Base-by-base conservation (phyloP, 345 rosid genomes). In the Euphorbia peplus region DNA sequence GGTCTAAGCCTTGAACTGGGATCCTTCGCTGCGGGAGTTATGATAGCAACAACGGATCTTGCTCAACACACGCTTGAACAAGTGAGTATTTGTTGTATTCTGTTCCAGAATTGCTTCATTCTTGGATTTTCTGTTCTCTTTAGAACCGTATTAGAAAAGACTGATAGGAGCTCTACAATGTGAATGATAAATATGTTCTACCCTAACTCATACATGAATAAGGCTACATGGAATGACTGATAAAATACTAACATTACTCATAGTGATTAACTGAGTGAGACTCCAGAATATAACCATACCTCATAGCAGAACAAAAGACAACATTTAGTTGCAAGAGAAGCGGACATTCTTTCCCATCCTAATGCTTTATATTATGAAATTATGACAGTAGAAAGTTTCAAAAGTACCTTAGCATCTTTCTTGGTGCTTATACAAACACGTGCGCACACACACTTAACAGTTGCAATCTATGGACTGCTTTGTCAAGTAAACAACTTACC, bases 1-100 rank as follows among this genome's bases (percentile, higher is more conserved):
- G 99, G 97, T 66, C 78, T 95, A 72, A 95, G 99, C 79, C 95
- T 95, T 78, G 99, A 91, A 86, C 76, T 91, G 80, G 99, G 99
- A 56, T 95, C 99, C 26, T 95, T 95, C 75, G 99, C 99, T 73
- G 96, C 99, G 19, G 99, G 99, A 50, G 95, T 95, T 80, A 91
- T 95, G 99, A 95, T 95, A 74, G 88, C 99, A 75, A 91, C 97
- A 50, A 90, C 99, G 71, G 97, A 91, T 84, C 96, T 91, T 53
- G 96, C 81, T 63, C 97, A 90, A 70, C 96, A 95, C 74, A 91
- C 99, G 50, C 90, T 91, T 64, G 97, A 95, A 80, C 99, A 91
- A 76, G 99, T 91, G 84, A 77, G 84, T 60, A 28, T 55, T 58
- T 46, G 39, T 26, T 28, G 55, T 29, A 46, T 68, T 68, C 46